These are phyloP conservation scores for Candida tibetensis DNA, from an alignment of 805 yeast species.

Conservation along the genomic window DNA sequence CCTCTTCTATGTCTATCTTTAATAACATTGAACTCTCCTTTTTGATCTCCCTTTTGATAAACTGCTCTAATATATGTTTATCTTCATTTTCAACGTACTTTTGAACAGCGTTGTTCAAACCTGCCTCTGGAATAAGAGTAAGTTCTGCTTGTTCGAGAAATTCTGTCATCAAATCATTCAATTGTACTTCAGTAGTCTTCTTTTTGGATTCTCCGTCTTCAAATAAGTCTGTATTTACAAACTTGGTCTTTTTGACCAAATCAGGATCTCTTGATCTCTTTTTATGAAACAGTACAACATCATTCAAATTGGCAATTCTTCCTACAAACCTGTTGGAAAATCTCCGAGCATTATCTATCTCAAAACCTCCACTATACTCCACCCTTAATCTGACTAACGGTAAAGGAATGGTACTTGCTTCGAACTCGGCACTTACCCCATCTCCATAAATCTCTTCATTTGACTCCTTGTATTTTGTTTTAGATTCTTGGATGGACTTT, in stretches of 20 bases:
- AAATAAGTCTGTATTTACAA: constrained; percentile 13
- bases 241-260: constrained; percentile 13
- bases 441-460: constrained; percentile 30
- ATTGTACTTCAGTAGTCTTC: constrained; percentile 38
- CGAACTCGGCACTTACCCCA: constrained; percentile 5
- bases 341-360: constrained; percentile 85
- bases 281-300: constrained; percentile 70
- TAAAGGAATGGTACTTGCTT: constrained; percentile 45
- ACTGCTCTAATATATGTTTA: constrained; percentile 63
- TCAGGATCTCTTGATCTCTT: constrained; percentile 28
- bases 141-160: constrained; percentile 62
- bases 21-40: constrained; percentile 50
- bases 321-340: constrained; percentile 91
- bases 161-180: constrained; percentile 62
- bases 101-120: constrained; percentile 69
- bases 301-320: constrained; percentile 85
- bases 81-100: constrained; percentile 81
- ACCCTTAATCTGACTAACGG: constrained; percentile 83
- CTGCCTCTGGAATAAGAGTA: constrained; percentile 68
- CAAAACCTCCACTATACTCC: constrained; percentile 87
- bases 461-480: constrained; percentile 42
- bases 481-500: constrained; percentile 58
- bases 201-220: constrained; percentile 11
- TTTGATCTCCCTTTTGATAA: constrained; percentile 53
- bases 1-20: constrained; percentile 42